Evolutionary conservation across 148 eudicot species (phyloP), one percentile per base, ranked within the genome.

Genomic region (Euryodendron excelsum): DNA sequence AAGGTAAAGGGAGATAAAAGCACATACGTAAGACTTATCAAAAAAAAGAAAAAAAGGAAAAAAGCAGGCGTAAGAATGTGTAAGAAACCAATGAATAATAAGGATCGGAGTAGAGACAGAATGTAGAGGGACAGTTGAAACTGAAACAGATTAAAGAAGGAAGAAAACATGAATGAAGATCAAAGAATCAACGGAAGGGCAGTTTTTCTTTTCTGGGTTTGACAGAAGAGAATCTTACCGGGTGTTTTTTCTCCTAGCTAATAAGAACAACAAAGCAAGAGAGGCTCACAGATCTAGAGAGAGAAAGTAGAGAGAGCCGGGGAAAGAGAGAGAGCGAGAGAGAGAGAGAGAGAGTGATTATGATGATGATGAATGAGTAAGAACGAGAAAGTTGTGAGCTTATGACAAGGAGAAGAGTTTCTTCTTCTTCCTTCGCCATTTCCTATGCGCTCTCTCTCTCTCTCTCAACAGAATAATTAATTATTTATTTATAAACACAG

Each of bases 401-500:
- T 59, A 74, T 37, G 56, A 78, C 70, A 41, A 73, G 37, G 75
- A 76, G 76, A 71, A 71, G 72, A 79, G 65, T 71, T 80, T 64
- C 68, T 74, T 66, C 77, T 80, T 71, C 76, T 77, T 72, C 69
- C 80, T 73, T 77, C 85, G 83, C 88, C 85, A 85, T 85, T 88
- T 85, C 85, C 86, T 81, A 85, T 88, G 88, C 78, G 77, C 78
- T 73, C 80, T 81, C 81, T 82, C 75, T 80, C 72, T 82, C 44
- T 45, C 27, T 75, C 69, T 69, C 52, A 20, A 13, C 55, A 39
- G 21, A 79, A 25, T 55, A 13, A 36, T 21, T 68, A 3, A 30
- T n/a, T 56, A 56, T 33, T 37, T 80, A 52, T 80, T 34, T 69
- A 68, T 31, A 41, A 41, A 41, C 45, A 41, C n/a, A 41, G 45